Conservation (phyloP, 1,284 basidiomycete species). For the Marasmius fiardii region DNA sequence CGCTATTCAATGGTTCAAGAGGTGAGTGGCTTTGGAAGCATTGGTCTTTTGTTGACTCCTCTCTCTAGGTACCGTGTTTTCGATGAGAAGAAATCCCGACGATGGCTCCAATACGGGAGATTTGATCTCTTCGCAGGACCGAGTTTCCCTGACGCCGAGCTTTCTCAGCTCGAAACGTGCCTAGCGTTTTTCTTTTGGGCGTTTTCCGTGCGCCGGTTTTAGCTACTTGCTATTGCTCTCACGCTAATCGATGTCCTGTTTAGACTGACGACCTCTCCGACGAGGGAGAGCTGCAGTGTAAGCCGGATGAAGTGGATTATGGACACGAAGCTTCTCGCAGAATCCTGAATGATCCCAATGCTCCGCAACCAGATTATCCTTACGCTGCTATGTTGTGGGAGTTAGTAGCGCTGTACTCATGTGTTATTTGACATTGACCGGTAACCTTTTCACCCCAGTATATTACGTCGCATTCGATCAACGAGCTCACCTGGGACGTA, state of each 20-base stretch:
- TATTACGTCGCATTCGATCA: background rate
- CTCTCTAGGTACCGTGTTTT: constrained; percentile 26
- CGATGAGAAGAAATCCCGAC: constrained; percentile 28
- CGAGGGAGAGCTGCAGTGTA: constrained; percentile 36
- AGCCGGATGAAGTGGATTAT: constrained; percentile 35
- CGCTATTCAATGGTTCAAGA: background rate
- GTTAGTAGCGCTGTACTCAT: background rate
- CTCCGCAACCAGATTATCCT: background rate
- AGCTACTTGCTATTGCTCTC: background rate
- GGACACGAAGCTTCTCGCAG: constrained; percentile 33
- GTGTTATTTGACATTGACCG: too few species aligned
- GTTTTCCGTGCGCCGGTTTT: constrained; percentile 32
- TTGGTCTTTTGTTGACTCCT: background rate
- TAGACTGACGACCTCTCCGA: constrained; percentile 43
- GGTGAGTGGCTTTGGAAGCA: background rate
- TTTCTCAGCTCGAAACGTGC: constrained; percentile 39
- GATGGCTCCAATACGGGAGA: constrained; percentile 22
- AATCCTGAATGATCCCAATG: constrained; percentile 1
- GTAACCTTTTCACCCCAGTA: background rate
- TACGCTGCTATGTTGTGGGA: constrained; percentile 3
- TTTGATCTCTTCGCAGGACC: constrained; percentile 42
- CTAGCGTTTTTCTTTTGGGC: constrained; percentile 45
- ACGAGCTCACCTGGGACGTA: background rate
- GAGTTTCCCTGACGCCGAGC: constrained; percentile 40
- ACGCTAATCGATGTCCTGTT: background rate